Evolutionary conservation across 2,329 filamentous ascomycete genomes (phyloP).

Genomic region (Chrysosporium keratinophilum): DNA sequence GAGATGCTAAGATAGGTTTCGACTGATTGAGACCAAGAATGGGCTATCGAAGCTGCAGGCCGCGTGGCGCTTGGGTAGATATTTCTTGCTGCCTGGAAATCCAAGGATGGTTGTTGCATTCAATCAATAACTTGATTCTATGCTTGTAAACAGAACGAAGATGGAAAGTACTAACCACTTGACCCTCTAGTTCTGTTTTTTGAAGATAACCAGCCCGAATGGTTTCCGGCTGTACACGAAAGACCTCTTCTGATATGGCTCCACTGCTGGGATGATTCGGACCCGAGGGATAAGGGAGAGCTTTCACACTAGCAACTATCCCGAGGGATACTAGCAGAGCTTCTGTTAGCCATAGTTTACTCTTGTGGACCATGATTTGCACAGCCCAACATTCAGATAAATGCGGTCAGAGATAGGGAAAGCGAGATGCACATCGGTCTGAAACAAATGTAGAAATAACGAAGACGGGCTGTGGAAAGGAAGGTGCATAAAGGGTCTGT

Average conservation of each 20-base stretch:
- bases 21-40: not conserved
- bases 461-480: not conserved
- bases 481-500: not conserved
- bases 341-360: conserved; percentile 4
- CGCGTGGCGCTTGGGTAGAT: no score
- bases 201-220: not conserved
- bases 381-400: not conserved
- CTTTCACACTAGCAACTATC: not conserved
- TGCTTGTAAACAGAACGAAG: not conserved
- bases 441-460: not conserved
- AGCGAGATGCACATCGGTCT: not conserved
- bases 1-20: not conserved
- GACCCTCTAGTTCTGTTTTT: not conserved
- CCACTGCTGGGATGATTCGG: not conserved
- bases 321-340: conserved; percentile 7
- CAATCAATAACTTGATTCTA: not conserved
- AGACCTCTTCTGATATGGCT: not conserved
- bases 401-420: not conserved
- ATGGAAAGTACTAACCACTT: not conserved
- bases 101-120: not conserved
- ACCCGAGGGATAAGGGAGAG: not conserved
- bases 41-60: not conserved
- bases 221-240: not conserved
- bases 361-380: not conserved
- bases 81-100: no score